Conservation (phyloP, 1,139 yeast species). For the Candida dubliniensis region DNA sequence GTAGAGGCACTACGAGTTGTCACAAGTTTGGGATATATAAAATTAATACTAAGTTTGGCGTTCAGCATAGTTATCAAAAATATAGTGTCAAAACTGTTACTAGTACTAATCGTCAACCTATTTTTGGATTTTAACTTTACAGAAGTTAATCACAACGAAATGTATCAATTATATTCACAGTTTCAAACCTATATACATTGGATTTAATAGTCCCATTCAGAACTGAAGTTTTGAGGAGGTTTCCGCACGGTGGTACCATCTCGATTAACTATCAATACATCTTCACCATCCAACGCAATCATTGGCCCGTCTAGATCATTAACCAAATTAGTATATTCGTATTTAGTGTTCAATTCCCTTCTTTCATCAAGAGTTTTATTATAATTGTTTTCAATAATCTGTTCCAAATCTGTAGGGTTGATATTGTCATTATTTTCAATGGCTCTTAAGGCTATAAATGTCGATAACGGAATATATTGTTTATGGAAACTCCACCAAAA, state of each 20-base stretch:
- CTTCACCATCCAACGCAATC: conserved; percentile 65
- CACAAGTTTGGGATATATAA: conserved; percentile 5
- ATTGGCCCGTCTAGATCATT: conserved; percentile 80
- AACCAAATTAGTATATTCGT: conserved; percentile 73
- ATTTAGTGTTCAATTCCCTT: conserved; percentile 65
- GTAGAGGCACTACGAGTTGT: conserved; percentile 66
- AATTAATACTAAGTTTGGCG: conserved; percentile 2
- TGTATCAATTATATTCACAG: background rate
- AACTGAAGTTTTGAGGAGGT: conserved; percentile 14
- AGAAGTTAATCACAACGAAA: conserved; percentile 1
- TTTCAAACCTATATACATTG: background rate
- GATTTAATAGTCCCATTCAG: conserved; percentile 15
- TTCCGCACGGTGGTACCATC: conserved; percentile 47
- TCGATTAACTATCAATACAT: conserved; percentile 56
- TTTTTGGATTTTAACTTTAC: conserved; percentile 1
- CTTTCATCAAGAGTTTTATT: conserved; percentile 61
- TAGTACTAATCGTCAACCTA: background rate
- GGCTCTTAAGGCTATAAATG: conserved; percentile 78
- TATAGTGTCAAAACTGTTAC: background rate
- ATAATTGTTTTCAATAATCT: conserved; percentile 5
- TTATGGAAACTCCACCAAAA: conserved; percentile 81
- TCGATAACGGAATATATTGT: conserved; percentile 75
- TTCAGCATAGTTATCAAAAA: background rate
- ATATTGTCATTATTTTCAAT: conserved; percentile 24
- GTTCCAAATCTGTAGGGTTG: conserved; percentile 16